Base-by-base conservation (phyloP, 2,329 filamentous ascomycete genomes). In the Cryphonectria naterciae region DNA sequence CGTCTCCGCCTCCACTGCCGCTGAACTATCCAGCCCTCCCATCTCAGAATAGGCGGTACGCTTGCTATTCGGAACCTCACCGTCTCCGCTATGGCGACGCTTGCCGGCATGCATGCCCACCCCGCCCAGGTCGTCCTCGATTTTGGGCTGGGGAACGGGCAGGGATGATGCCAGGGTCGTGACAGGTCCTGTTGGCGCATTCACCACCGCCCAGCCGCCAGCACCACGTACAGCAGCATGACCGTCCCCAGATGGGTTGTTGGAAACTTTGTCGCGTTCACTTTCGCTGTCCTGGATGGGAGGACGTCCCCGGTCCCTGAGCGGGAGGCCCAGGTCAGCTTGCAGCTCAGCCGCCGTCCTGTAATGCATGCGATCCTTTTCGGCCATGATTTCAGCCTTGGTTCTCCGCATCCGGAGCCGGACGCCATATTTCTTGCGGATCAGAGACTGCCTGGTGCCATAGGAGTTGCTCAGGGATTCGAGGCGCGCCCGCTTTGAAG, bases 361-460 rank as follows among this genome's bases (percentile, higher is more conserved):
- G 22, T 75, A 17, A 82, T 81, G 54, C 67, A 80, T 77, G 13
- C 83, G 83, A n/a, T 82, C 79, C 11, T 76, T 77, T 71, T 84
- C 82, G 0, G 81, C 80, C 2, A 83, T 80, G 22, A 87, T 84
- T 71, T 85, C 84, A 0, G 80, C 80, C 71, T 77, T 83, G 2
- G 83, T 83, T 0, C 86, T 84, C 17, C 86, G 80, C 73, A 84
- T 81, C 0, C 85, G 83, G 19, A 89, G 80, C 1, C 83, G 82
- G 43, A 89, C 86, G n/a, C 87, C 87, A 72, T 85, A 89, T 72
- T 84, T 88, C 76, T 87, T 89, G 17, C 87, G 83, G 3, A 87
- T 85, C n/a, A 82, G 82, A 68, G 85, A 88, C 76, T 88, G 86
- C 70, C 86, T 87, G 3, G 86, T 88, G 60, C 85, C 85, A 74